Percentiles rank a stretch among this genome's conserved stretches.
Evolutionary conservation across 2,329 filamentous ascomycete species (phyloP).

Genomic region (Chaetothyriales sp.): DNA sequence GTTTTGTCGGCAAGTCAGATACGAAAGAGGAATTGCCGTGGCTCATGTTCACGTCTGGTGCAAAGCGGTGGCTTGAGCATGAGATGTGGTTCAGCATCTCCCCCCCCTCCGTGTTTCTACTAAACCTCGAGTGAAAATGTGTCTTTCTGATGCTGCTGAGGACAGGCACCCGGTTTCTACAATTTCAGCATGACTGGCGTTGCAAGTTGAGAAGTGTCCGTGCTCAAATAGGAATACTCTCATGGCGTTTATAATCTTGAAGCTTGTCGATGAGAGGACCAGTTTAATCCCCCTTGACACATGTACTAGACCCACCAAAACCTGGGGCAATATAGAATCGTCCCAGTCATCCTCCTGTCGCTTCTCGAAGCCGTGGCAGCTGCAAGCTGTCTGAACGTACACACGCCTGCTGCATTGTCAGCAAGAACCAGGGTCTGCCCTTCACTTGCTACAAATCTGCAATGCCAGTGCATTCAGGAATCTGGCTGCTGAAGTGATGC

Average conservation of each 20-base stretch:
- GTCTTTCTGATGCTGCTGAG: background rate
- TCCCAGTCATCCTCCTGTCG: background rate
- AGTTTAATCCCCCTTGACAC: background rate
- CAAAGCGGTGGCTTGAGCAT: background rate
- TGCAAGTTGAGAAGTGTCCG: background rate
- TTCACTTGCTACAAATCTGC: no score
- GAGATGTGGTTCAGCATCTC: background rate
- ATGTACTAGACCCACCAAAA: background rate
- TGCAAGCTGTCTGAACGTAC: background rate
- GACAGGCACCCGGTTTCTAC: background rate
- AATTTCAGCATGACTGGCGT: background rate
- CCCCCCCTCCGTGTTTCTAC: background rate
- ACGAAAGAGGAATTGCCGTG: background rate
- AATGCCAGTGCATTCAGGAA: no score
- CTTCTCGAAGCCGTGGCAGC: background rate
- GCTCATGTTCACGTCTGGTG: background rate
- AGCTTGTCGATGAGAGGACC: background rate
- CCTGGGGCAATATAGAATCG: background rate
- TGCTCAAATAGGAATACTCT: constrained; percentile 1
- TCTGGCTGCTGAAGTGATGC: no score
- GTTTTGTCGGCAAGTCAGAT: background rate
- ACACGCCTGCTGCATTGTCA: no score
- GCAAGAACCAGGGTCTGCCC: no score
- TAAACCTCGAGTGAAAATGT: background rate
- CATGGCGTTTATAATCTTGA: background rate